phyloP scores from a whole-genome alignment of 1,139 yeast genomes.

The Candida labiduridarum region DNA sequence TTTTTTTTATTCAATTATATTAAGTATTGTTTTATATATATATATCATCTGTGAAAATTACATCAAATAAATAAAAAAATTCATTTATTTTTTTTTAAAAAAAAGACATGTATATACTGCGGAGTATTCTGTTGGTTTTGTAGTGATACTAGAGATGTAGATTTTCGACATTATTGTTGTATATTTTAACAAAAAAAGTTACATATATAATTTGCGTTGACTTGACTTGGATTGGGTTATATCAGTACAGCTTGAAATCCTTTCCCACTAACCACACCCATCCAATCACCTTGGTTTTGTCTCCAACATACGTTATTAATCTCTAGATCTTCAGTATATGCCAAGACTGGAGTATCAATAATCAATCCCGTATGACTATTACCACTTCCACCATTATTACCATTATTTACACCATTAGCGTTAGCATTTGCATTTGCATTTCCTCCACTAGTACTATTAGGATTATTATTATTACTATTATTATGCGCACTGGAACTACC shows the following conservation, averaged over 20 bases:
- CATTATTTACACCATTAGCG: constrained; percentile 14
- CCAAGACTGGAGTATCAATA: constrained; percentile 50
- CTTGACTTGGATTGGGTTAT: constrained; percentile 8
- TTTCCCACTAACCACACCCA: constrained; percentile 79
- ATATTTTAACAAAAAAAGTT: not conserved
- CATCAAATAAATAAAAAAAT: too few species aligned
- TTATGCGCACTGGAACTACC: not conserved
- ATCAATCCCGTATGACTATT: constrained; percentile 18
- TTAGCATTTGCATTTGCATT: constrained; percentile 6
- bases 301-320: constrained; percentile 81
- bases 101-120: too few species aligned
- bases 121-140: too few species aligned
- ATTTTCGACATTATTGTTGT: not conserved
- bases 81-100: too few species aligned
- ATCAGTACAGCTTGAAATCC: constrained; percentile 74
- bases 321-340: constrained; percentile 65
- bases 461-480: constrained; percentile 7
- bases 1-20: too few species aligned
- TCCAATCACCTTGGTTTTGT: constrained; percentile 66
- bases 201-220: not conserved
- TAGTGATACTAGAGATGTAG: not conserved
- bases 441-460: too few species aligned
- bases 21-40: constrained; percentile 1
- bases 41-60: not conserved
- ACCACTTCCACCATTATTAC: constrained; percentile 4